Evolutionary conservation across 75 land plant genomes (phyloP).

Genomic region (Larix kaempferi): DNA sequence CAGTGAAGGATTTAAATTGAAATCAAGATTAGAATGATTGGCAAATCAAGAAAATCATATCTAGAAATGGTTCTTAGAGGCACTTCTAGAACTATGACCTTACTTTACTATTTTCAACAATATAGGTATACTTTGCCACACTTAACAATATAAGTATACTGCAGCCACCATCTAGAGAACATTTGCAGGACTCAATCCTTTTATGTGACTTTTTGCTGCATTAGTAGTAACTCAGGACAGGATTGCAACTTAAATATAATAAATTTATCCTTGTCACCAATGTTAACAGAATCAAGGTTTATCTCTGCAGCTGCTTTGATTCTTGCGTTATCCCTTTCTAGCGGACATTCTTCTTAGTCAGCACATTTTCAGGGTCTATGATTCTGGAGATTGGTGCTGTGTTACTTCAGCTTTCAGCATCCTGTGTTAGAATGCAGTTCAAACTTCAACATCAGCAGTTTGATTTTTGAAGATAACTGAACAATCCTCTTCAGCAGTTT

Average conservation of each 20-base stretch:
- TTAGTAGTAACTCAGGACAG: background rate
- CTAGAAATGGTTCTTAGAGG: background rate
- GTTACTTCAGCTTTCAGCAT: background rate
- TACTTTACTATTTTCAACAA: background rate
- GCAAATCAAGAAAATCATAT: background rate
- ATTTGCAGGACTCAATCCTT: background rate
- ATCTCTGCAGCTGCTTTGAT: conserved; percentile 3
- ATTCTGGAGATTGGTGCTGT: background rate
- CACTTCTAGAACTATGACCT: background rate
- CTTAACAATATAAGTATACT: background rate
- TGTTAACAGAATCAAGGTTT: conserved; percentile 1
- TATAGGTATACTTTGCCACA: background rate
- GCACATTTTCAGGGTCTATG: background rate
- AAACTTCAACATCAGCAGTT: too few species aligned
- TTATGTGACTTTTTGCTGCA: background rate
- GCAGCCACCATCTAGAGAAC: background rate
- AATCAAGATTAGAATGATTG: background rate
- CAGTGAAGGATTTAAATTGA: background rate
- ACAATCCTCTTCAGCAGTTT: too few species aligned
- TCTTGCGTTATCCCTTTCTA: background rate
- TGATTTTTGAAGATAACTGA: too few species aligned
- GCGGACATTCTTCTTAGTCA: background rate
- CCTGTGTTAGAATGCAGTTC: background rate
- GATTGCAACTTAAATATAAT: background rate
- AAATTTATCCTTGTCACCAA: too few species aligned